These are phyloP conservation scores for Alternaria rosae DNA, from an alignment of 2,329 filamentous ascomycete species.

Conservation along the genomic window DNA sequence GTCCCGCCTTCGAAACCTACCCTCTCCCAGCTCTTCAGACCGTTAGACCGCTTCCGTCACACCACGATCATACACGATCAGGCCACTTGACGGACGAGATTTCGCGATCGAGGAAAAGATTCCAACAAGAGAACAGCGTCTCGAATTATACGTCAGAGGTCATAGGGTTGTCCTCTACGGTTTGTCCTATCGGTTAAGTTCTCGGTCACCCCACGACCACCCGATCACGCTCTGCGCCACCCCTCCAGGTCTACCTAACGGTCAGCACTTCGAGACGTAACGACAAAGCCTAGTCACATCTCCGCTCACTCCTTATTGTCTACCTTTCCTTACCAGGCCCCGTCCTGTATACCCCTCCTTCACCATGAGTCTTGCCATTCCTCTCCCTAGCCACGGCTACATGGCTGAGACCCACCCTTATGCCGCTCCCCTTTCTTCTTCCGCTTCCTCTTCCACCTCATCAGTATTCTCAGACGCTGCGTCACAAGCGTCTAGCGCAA, in stretches of 20 bases:
- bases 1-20: slow-evolving; percentile 21
- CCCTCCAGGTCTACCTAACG: slow-evolving; percentile 45
- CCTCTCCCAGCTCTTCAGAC: slow-evolving; percentile 20
- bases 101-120: slow-evolving; percentile 28
- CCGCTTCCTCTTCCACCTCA: slow-evolving; percentile 76
- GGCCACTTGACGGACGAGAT: slow-evolving; percentile 22
- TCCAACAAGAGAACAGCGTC: slow-evolving; percentile 29
- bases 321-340: slow-evolving; percentile 26
- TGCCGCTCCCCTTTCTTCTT: slow-evolving; percentile 74
- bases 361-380: slow-evolving; percentile 52
- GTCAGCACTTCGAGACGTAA: slow-evolving; percentile 49
- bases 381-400: slow-evolving; percentile 42
- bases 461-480: slow-evolving; percentile 76
- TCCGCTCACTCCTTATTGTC: slow-evolving; percentile 45
- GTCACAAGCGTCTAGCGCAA: slow-evolving; percentile 74
- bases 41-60: slow-evolving; percentile 19
- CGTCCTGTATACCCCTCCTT: slow-evolving; percentile 30
- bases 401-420: slow-evolving; percentile 63
- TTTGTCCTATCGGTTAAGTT: slow-evolving; percentile 51
- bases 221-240: slow-evolving; percentile 43
- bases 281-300: slow-evolving; percentile 37
- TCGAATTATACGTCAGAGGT: slow-evolving; percentile 45
- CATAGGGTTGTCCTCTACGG: slow-evolving; percentile 46
- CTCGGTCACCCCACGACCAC: slow-evolving; percentile 52
- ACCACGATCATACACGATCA: slow-evolving; percentile 20